Evolutionary conservation across 2,329 filamentous ascomycete genomes (phyloP), one percentile per base, ranked within the genome.

Genomic region (Juglanconis oblonga): DNA sequence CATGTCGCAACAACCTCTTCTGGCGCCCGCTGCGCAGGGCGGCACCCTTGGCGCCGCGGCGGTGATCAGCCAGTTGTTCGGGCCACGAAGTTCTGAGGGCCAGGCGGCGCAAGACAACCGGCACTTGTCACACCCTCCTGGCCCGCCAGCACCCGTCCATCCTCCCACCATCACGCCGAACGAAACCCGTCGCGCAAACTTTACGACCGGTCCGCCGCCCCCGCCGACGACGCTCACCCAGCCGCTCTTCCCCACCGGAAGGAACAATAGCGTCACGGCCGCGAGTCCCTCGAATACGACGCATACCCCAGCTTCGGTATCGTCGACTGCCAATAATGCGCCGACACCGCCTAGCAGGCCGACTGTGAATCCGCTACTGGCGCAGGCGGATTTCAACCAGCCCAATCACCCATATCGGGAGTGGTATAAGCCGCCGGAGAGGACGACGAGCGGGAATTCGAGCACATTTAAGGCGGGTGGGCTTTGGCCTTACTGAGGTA

Each of bases 351-450:
- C 72, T 14, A 68, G 72, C 29, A 71, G 69, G 67, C 73, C 77
- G 17, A 78, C 77, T 11, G 72, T 88, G 5, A 94, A 94, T 68
- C 91, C 91, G 1, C 74, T 94, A 44, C 81, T 88, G 65, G 85
- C 84, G 31, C 63, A 67, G 51, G 90, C 90, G 1, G 90, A 95
- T 69, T 95, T 95, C 71, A 88, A 81, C 31, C 79, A 88, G 66
- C 88, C 90, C 4, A 87, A 91, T 64, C 90, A 93, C 73, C 91
- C 92, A 1, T 96, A 95, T 69, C 88, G 91, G 69, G 86, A 87
- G 54, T 88, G 88, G 74, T 96, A 94, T 67, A 87, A 92, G 64
- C 87, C 90, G 40, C 89, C 90, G 1, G 89, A 83, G 51, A 57
- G 56, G 54, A 14, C 36, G 52, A 65, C 80, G 73, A 50, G 62